phyloP scores from a whole-genome alignment of 1,284 basidiomycete genomes.

The Cronartium ribicola region DNA sequence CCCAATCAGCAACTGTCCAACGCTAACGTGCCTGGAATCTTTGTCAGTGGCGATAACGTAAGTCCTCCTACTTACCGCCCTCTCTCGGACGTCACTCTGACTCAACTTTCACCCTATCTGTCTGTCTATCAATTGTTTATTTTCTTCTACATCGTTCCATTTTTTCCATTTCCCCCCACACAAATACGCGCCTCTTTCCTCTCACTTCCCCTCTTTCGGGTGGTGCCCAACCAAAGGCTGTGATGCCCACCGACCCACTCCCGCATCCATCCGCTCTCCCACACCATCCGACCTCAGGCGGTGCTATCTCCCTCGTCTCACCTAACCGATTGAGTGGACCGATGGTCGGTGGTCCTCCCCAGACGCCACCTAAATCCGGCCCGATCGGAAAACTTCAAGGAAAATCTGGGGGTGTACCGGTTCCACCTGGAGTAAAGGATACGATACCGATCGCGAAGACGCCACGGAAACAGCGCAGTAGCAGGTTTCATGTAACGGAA shows the following conservation, averaged over 20 bases:
- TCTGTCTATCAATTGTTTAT: neutral
- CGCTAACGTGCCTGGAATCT: constrained; percentile 30
- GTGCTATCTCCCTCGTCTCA: constrained; percentile 62
- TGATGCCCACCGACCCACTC: constrained; percentile 63
- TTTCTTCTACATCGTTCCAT: neutral
- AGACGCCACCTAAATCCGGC: constrained; percentile 54
- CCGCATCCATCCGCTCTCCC: constrained; percentile 55
- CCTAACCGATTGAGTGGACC: constrained; percentile 53
- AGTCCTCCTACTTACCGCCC: neutral
- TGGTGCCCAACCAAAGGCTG: constrained; percentile 50
- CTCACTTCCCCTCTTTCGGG: neutral
- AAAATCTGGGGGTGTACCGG: constrained; percentile 43
- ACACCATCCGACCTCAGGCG: constrained; percentile 60
- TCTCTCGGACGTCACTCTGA: neutral
- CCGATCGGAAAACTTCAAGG: constrained; percentile 53
- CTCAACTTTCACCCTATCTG: neutral
- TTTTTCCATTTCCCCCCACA: neutral
- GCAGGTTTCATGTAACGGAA: constrained; percentile 91
- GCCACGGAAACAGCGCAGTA: constrained; percentile 89
- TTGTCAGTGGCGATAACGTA: constrained; percentile 40
- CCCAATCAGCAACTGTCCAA: constrained; percentile 1
- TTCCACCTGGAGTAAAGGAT: constrained; percentile 62
- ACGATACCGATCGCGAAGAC: constrained; percentile 93
- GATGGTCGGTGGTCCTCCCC: constrained; percentile 48
- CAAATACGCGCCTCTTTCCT: too few species aligned